A percentile compares a stretch with the other conserved stretches of the same genome.
Evolutionary conservation across 495 filamentous ascomycete genomes (phyloP).

Genomic region (Astrothelium subdiscretum): DNA sequence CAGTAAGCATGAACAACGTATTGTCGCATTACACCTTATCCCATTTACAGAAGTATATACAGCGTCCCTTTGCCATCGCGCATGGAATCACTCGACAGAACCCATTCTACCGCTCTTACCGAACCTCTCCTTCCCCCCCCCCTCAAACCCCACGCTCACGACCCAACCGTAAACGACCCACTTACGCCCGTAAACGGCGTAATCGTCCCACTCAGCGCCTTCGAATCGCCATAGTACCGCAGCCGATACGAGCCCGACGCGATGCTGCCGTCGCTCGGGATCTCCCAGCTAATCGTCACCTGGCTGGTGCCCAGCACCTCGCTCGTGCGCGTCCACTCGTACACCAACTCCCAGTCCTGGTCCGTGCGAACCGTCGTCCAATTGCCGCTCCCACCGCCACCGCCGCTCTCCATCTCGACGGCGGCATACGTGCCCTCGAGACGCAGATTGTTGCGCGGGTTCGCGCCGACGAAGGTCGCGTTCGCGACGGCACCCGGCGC

Average conservation of each 20-base stretch:
- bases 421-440: conserved; percentile 69
- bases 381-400: conserved; percentile 19
- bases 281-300: conserved; percentile 71
- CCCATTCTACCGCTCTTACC: too few relatives aligned
- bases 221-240: conserved; percentile 77
- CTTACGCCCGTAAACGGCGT: conserved; percentile 67
- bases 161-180: conserved; percentile 46
- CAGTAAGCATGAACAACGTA: too few relatives aligned
- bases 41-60: too few relatives aligned
- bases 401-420: conserved; percentile 53
- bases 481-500: conserved; percentile 44
- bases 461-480: conserved; percentile 73
- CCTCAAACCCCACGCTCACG: conserved; percentile 1
- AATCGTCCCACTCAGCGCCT: conserved; percentile 54
- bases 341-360: conserved; percentile 70
- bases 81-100: too few relatives aligned
- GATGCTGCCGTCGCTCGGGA: neutral
- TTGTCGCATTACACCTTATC: too few relatives aligned
- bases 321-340: conserved; percentile 65
- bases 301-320: conserved; percentile 64
- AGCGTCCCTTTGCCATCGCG: too few relatives aligned
- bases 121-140: neutral
- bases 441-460: conserved; percentile 77
- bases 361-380: conserved; percentile 67
- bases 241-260: conserved; percentile 59